These are phyloP conservation scores for Aspergillus costaricaensis DNA, from an alignment of 2,329 filamentous ascomycete genomes.

Conservation along the genomic window DNA sequence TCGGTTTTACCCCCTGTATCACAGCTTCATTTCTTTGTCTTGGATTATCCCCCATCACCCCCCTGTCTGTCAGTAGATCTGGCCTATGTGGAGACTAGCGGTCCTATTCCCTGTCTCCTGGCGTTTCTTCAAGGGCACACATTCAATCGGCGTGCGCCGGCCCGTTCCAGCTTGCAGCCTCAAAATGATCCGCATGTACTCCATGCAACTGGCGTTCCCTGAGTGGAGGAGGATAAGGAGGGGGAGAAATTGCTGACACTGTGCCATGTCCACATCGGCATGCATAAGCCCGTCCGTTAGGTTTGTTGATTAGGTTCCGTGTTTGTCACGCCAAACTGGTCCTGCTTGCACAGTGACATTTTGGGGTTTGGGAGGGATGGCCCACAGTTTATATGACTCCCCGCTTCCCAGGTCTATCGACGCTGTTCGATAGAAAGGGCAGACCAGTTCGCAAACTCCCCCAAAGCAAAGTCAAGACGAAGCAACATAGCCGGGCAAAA, in stretches of 20 bases:
- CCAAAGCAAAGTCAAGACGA: conserved; percentile 8
- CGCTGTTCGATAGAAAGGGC: conserved; percentile 11
- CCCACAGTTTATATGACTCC: conserved; percentile 43
- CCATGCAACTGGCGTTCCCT: conserved; percentile 32
- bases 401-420: conserved; percentile 37
- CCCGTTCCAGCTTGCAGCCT: conserved; percentile 50
- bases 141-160: conserved; percentile 47
- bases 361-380: conserved; percentile 28
- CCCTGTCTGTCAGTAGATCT: conserved; percentile 25
- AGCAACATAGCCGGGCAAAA: neutral
- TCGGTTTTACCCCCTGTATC: conserved; percentile 24
- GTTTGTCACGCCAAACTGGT: conserved; percentile 31
- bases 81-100: conserved; percentile 26
- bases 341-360: conserved; percentile 23
- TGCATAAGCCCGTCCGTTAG: conserved; percentile 43
- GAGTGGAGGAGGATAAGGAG: conserved; percentile 35
- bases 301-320: conserved; percentile 42
- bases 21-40: conserved; percentile 19
- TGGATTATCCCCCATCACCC: conserved; percentile 12
- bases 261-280: conserved; percentile 34
- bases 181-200: conserved; percentile 45
- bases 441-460: conserved; percentile 4
- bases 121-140: conserved; percentile 41
- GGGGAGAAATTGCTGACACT: conserved; percentile 37
- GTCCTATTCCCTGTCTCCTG: conserved; percentile 29